These are phyloP conservation scores for Rutstroemia sp. DNA, from an alignment of 2,329 filamentous ascomycete genomes.

Conservation along the genomic window DNA sequence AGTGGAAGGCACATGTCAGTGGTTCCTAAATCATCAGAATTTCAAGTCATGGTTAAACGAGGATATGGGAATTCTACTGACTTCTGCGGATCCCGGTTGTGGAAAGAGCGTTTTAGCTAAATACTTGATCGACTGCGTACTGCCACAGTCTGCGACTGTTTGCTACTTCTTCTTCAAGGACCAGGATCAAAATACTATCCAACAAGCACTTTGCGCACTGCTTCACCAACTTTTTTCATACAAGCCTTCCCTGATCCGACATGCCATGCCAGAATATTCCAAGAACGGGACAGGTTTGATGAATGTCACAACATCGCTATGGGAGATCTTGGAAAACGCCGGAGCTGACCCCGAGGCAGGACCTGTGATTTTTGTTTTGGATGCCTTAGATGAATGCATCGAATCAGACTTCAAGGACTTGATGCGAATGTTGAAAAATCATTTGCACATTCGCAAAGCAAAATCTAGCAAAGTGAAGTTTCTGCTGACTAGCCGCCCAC, in stretches of 20 bases:
- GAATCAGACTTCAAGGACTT: not conserved
- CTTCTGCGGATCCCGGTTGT: not conserved
- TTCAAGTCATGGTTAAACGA: not conserved
- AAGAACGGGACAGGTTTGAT: not conserved
- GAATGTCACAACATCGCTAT: not conserved
- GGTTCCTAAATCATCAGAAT: not conserved
- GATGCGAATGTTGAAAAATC: not conserved
- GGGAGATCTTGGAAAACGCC: not conserved
- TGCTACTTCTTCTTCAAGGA: constrained; percentile 1
- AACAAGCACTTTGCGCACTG: not conserved
- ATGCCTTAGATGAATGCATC: constrained; percentile 5
- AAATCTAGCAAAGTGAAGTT: not conserved
- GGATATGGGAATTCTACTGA: not conserved
- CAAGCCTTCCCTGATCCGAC: not conserved
- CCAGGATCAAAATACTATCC: not conserved
- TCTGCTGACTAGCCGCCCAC: constrained; percentile 6
- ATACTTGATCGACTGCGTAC: not conserved
- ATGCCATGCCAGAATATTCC: not conserved
- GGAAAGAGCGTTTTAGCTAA: not conserved
- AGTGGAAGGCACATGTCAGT: not conserved
- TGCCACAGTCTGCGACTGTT: not conserved
- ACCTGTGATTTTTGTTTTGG: not conserved
- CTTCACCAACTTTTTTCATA: not conserved
- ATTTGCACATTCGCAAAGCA: not conserved
- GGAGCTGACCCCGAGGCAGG: not conserved